phyloP scores from a whole-genome alignment of 2,329 filamentous ascomycete species.

The Curvularia verruculosa region DNA sequence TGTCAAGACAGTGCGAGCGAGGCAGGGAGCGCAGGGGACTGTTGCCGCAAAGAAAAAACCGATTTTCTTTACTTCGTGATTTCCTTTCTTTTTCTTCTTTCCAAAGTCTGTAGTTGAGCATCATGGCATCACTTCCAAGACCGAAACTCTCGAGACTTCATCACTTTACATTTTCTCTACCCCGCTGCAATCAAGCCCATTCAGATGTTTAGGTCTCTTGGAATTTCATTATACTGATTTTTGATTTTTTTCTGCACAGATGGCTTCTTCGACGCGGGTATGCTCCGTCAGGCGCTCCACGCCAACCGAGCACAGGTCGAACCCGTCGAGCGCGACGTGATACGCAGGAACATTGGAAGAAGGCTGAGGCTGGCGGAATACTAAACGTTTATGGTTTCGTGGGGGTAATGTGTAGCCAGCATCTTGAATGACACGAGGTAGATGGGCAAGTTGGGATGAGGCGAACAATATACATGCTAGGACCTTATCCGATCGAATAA shows the following conservation, averaged over 20 bases:
- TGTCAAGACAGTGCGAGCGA: conserved; percentile 27
- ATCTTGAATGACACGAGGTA: background rate
- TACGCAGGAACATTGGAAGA: conserved; percentile 74
- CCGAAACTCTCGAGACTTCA: conserved; percentile 5
- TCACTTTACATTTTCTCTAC: background rate
- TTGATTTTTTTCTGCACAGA: conserved; percentile 61
- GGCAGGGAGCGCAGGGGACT: conserved; percentile 26
- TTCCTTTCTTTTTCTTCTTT: background rate
- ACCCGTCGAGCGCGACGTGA: conserved; percentile 63
- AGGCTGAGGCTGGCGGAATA: conserved; percentile 74
- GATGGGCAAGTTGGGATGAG: background rate
- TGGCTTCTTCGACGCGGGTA: conserved; percentile 96
- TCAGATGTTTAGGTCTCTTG: background rate
- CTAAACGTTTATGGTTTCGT: conserved; percentile 41
- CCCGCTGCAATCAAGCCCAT: background rate
- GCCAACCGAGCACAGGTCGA: conserved; percentile 60
- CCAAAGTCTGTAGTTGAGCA: background rate
- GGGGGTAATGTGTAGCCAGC: background rate
- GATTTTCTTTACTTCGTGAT: conserved; percentile 26
- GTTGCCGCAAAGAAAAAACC: conserved; percentile 30
- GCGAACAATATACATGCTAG: background rate
- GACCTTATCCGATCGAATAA: background rate
- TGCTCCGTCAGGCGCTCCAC: conserved; percentile 88
- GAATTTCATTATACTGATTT: conserved; percentile 35
- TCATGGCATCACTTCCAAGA: background rate